Conservation (phyloP, 345 rosid species). For the Viola odorata region DNA sequence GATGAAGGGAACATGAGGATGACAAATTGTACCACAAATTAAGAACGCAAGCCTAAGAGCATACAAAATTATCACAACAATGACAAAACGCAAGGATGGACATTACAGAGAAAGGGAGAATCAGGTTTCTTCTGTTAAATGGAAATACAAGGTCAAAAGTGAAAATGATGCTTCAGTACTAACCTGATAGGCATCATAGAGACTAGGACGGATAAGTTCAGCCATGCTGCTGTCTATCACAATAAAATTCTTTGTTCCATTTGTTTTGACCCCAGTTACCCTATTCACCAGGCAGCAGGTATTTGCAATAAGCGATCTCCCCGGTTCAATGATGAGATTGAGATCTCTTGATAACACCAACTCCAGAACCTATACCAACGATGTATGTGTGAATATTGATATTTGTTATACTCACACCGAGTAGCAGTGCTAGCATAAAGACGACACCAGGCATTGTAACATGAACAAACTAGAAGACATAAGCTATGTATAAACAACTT, state of each 20-base stretch:
- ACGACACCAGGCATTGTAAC: not conserved
- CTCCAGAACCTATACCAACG: slow-evolving; percentile 61
- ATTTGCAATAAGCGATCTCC: slow-evolving; percentile 93
- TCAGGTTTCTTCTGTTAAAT: not conserved
- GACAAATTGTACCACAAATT: too few species aligned
- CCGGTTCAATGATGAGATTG: slow-evolving; percentile 89
- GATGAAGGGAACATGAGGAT: too few species aligned
- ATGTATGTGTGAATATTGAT: not conserved
- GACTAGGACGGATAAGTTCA: slow-evolving; percentile 97
- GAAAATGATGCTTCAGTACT: slow-evolving; percentile 6
- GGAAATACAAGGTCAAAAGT: not conserved
- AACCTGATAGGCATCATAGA: slow-evolving; percentile 95
- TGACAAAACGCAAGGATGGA: too few species aligned
- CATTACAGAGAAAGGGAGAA: too few species aligned
- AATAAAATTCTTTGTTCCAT: slow-evolving; percentile 85
- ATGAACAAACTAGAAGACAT: too few species aligned
- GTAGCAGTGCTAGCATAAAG: not conserved
- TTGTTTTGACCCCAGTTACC: slow-evolving; percentile 91
- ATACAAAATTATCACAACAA: too few species aligned
- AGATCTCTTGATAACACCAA: slow-evolving; percentile 72
- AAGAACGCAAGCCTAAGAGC: too few species aligned
- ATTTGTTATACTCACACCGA: not conserved
- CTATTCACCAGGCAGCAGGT: slow-evolving; percentile 90
- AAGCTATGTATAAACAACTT: too few species aligned
- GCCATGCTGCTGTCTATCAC: slow-evolving; percentile 99